Base-by-base conservation (phyloP, 257 asterid genomes). In the Lavandula angustifolia region DNA sequence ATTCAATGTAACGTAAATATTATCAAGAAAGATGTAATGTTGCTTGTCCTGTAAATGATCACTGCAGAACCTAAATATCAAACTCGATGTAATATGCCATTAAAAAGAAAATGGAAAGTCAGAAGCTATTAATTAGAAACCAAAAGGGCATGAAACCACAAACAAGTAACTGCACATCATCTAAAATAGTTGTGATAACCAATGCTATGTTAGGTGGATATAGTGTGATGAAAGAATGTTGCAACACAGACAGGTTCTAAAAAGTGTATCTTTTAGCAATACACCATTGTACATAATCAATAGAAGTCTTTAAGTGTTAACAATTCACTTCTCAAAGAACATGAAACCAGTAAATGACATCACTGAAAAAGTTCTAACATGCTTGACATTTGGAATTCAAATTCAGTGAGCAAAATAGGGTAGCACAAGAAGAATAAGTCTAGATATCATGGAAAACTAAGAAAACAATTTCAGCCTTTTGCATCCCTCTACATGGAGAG, bases 1-100 rank as follows among this genome's bases (percentile, higher is more conserved):
- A 52, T 58, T 48, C 58, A 60, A 29, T 43, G 46, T 48, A 48
- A 46, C 64, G 61, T 1, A 41, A 9, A 37, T 4, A 57, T 65
- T 59, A 52, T 68, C 67, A 61, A 66, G 50, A 62, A n/a, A 77
- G 35, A 70, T 37, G 65, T 55, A 49, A 54, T 29, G 51, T 37
- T 10, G 43, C 29, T 41, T 41, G 62, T 60, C 58, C 50, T 40
- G 46, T 13, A 54, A 14, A 56, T 47, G 54, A 64, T 35, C 31
- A 44, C 3, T 55, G 43, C 18, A 62, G 37, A 27, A 42, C 59
- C 38, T 43, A 34, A 49, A 57, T 9, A 51, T 59, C 33, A 43
- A 38, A 64, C 58, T 8, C 55, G 11, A 9, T 2, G 22, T 33
- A 35, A 27, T 31, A 64, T 29, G 60, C 55, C 53, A 37, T n/a